A percentile compares a stretch with the other conserved stretches of the same genome.
These are phyloP conservation scores for Cercospora beticola DNA, from an alignment of 2,329 filamentous ascomycete species.

Conservation along the genomic window DNA sequence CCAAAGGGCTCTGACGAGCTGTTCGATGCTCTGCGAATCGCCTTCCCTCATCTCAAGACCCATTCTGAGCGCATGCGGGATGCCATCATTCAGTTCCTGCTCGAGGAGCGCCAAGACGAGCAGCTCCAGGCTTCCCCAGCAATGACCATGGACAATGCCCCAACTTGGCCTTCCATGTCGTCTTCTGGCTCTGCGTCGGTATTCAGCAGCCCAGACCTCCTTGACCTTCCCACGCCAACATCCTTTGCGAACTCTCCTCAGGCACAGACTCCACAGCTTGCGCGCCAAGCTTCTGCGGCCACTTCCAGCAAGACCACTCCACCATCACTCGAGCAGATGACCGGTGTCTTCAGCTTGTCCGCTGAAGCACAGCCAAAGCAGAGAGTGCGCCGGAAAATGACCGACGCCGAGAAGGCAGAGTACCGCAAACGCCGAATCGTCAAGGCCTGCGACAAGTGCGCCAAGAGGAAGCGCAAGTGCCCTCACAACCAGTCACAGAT, in stretches of 20 bases:
- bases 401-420: slow-evolving; percentile 40
- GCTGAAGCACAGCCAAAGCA: slow-evolving; percentile 38
- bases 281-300: slow-evolving; percentile 24
- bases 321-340: slow-evolving; percentile 40
- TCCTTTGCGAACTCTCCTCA: slow-evolving; percentile 32
- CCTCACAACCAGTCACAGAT: slow-evolving; percentile 37
- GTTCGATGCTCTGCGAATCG: slow-evolving; percentile 39
- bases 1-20: slow-evolving; percentile 43
- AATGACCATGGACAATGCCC: slow-evolving; percentile 23
- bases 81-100: slow-evolving; percentile 41
- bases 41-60: slow-evolving; percentile 38
- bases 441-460: slow-evolving; percentile 41
- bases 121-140: slow-evolving; percentile 29
- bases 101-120: slow-evolving; percentile 38
- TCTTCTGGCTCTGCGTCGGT: slow-evolving; percentile 31
- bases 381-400: slow-evolving; percentile 40
- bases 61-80: slow-evolving; percentile 44
- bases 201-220: slow-evolving; percentile 36
- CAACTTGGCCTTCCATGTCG: slow-evolving; percentile 34
- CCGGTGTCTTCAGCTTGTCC: slow-evolving; percentile 40
- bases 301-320: slow-evolving; percentile 26
- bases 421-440: slow-evolving; percentile 41
- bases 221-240: slow-evolving; percentile 32
- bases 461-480: slow-evolving; percentile 40
- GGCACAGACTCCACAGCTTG: slow-evolving; percentile 22